phyloP scores from a whole-genome alignment of 2,329 filamentous ascomycete genomes.

The Metarhizium humberi region DNA sequence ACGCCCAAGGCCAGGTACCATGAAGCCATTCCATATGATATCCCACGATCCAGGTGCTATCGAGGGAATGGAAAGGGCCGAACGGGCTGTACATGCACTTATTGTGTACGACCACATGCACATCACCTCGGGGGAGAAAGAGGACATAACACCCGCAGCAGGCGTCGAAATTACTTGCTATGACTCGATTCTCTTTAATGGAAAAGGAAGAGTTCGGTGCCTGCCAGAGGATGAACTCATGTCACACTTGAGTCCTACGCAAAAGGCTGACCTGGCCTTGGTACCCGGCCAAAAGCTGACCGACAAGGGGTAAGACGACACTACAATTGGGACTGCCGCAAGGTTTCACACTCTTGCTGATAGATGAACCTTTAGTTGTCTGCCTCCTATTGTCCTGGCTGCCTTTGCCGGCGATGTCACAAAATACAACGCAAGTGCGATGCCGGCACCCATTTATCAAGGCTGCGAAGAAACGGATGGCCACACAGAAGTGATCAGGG shows the following conservation, averaged over 20 bases:
- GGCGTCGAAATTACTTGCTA: conserved; percentile 45
- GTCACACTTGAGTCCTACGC: conserved; percentile 21
- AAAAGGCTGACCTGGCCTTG: conserved; percentile 19
- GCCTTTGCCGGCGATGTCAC: conserved; percentile 19
- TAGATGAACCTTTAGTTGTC: conserved; percentile 16
- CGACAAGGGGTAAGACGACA: conserved; percentile 27
- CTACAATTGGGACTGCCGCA: not conserved
- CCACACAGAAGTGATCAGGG: conserved; percentile 31
- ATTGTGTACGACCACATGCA: conserved; percentile 49
- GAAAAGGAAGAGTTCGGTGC: conserved; percentile 47
- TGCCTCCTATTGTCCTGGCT: conserved; percentile 31
- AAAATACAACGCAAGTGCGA: conserved; percentile 14
- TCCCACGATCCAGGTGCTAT: conserved; percentile 22
- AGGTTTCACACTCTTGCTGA: too few relatives aligned
- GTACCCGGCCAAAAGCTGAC: conserved; percentile 25
- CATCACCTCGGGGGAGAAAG: conserved; percentile 38
- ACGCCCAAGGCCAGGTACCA: conserved; percentile 19
- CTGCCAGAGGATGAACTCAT: conserved; percentile 33
- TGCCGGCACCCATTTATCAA: conserved; percentile 34
- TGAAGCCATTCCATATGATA: conserved; percentile 42
- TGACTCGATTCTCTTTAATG: conserved; percentile 53
- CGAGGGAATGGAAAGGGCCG: conserved; percentile 38
- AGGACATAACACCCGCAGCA: conserved; percentile 32
- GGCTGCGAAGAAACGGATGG: conserved; percentile 38
- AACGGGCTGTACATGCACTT: conserved; percentile 34